phyloP scores from a whole-genome alignment of 768 basidiomycete species.

The Kwoniella sp. region DNA sequence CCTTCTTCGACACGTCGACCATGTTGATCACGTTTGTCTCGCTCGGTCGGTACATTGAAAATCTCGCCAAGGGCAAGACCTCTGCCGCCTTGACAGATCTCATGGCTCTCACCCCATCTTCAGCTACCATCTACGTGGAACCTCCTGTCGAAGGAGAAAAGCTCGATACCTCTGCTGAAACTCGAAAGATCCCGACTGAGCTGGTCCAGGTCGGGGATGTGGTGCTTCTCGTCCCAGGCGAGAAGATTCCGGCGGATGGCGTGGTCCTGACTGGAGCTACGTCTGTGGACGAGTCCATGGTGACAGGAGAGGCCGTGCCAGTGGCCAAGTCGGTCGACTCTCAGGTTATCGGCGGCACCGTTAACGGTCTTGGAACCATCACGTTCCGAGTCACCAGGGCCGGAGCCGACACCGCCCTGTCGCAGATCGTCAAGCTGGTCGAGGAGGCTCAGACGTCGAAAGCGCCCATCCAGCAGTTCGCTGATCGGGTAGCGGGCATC shows the following conservation, averaged over 20 bases:
- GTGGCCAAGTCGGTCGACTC: constrained; percentile 79
- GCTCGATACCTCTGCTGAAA: constrained; percentile 19
- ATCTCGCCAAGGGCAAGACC: constrained; percentile 93
- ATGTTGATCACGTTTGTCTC: constrained; percentile 98
- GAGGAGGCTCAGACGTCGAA: constrained; percentile 98
- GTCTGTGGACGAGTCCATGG: constrained; percentile 92
- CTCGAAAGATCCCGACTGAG: constrained; percentile 89
- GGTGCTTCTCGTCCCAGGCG: constrained; percentile 90
- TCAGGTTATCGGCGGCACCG: constrained; percentile 87
- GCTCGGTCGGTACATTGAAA: constrained; percentile 90
- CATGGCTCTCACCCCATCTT: constrained; percentile 89
- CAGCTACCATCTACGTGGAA: constrained; percentile 93
- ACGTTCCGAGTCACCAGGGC: constrained; percentile 94
- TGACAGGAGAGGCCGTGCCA: constrained; percentile 91
- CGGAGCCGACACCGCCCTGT: constrained; percentile 90
- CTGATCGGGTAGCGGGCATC: constrained; percentile 87
- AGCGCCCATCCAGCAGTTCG: constrained; percentile 96
- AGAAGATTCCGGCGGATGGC: constrained; percentile 94
- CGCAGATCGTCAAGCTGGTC: constrained; percentile 93
- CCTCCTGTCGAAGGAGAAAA: constrained; percentile 47
- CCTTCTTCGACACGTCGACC: constrained; percentile 98
- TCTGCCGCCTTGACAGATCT: constrained; percentile 93
- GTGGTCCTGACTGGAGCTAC: constrained; percentile 80
- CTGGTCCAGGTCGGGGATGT: constrained; percentile 89
- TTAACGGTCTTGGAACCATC: constrained; percentile 95